These are phyloP conservation scores for Zymoseptoria pseudotritici DNA, from an alignment of 2,329 filamentous ascomycete genomes.

Conservation along the genomic window DNA sequence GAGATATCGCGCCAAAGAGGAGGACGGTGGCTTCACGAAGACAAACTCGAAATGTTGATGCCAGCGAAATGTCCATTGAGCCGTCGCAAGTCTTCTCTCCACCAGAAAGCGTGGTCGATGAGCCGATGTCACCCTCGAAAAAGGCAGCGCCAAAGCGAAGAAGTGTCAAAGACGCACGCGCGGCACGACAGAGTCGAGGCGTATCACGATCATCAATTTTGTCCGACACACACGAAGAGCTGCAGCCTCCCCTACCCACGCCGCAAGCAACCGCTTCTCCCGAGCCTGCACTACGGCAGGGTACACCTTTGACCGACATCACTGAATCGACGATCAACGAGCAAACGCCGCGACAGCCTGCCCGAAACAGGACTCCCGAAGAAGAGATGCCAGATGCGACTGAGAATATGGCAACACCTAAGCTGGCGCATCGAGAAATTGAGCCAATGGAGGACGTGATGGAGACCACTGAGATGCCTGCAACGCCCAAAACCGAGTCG, in stretches of 20 bases:
- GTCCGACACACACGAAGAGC: slow-evolving; percentile 30
- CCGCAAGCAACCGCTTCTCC: slow-evolving; percentile 40
- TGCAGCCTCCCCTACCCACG: slow-evolving; percentile 36
- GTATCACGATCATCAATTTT: slow-evolving; percentile 34
- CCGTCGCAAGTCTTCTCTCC: slow-evolving; percentile 55
- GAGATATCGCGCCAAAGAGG: slow-evolving; percentile 40
- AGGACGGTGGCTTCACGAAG: slow-evolving; percentile 36
- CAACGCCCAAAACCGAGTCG: slow-evolving; percentile 6
- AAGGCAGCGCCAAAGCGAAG: slow-evolving; percentile 60
- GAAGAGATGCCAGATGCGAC: slow-evolving; percentile 14
- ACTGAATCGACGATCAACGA: slow-evolving; percentile 61
- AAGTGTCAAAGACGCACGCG: slow-evolving; percentile 45
- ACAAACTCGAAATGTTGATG: slow-evolving; percentile 40
- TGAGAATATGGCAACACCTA: slow-evolving; percentile 15
- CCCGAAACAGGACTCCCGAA: slow-evolving; percentile 11
- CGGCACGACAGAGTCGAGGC: slow-evolving; percentile 32
- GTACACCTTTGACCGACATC: slow-evolving; percentile 64
- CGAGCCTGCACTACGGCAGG: slow-evolving; percentile 32
- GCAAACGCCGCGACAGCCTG: slow-evolving; percentile 35
- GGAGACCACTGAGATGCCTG: slow-evolving; percentile 11
- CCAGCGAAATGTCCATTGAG: slow-evolving; percentile 51
- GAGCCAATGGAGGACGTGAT: slow-evolving; percentile 39
- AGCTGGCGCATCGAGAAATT: slow-evolving; percentile 9
- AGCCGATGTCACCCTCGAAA: slow-evolving; percentile 49
- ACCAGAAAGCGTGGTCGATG: slow-evolving; percentile 44